A percentile compares a stretch with the other conserved stretches of the same genome.
phyloP scores from a whole-genome alignment of 768 basidiomycete genomes.

The Mycena leptocephala region DNA sequence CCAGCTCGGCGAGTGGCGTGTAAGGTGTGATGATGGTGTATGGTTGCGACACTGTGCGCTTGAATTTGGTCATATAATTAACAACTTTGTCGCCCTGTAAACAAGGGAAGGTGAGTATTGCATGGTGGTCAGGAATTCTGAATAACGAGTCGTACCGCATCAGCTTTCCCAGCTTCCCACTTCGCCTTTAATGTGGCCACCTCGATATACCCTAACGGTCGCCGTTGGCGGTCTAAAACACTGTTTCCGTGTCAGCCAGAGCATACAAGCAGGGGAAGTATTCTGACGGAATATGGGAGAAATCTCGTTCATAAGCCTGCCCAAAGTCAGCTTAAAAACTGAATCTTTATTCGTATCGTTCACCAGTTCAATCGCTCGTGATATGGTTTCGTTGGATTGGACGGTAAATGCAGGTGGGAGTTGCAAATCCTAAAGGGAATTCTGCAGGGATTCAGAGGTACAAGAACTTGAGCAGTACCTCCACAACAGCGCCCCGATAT shows the following conservation, averaged over 20 bases:
- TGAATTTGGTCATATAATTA: conserved; percentile 82
- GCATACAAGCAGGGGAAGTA: not conserved
- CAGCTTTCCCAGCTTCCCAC: conserved; percentile 83
- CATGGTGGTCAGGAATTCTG: not conserved
- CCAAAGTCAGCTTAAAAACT: too few species aligned
- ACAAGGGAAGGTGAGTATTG: not conserved
- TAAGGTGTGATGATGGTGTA: conserved; percentile 88
- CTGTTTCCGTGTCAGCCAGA: conserved; percentile 54
- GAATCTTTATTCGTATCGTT: too few species aligned
- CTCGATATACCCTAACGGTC: conserved; percentile 90
- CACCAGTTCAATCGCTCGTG: conserved; percentile 85
- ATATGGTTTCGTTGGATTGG: conserved; percentile 78
- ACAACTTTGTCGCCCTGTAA: conserved; percentile 79
- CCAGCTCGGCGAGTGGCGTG: conserved; percentile 86
- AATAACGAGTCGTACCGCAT: conserved; percentile 68
- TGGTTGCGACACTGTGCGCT: conserved; percentile 73
- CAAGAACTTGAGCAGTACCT: not conserved
- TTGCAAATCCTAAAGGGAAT: conserved; percentile 75
- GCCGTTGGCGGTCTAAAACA: conserved; percentile 80
- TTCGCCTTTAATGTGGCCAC: conserved; percentile 81
- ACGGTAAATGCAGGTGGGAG: conserved; percentile 91
- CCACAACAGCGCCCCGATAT: conserved; percentile 29
- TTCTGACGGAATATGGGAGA: conserved; percentile 90
- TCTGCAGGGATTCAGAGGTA: not conserved
- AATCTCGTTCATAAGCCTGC: conserved; percentile 95